Conservation (phyloP, 768 basidiomycete species). For the Podaxis sp. region DNA sequence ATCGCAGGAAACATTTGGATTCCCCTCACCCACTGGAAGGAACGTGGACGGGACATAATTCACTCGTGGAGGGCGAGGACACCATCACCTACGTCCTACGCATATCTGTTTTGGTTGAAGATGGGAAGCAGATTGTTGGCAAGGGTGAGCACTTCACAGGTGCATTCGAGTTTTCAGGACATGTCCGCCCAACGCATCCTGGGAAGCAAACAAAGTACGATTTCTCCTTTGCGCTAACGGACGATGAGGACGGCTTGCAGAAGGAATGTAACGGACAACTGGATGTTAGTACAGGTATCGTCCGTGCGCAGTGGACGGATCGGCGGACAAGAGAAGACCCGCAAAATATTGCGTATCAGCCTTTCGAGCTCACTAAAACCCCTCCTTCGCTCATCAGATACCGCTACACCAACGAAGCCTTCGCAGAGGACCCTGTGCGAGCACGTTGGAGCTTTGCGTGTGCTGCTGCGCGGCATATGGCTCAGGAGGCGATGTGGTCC, state of each 20-base stretch:
- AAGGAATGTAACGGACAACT: slow-evolving; percentile 25
- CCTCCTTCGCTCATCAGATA: slow-evolving; percentile 29
- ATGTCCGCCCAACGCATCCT: slow-evolving; percentile 8
- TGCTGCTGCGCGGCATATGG: slow-evolving; percentile 26
- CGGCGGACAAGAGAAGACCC: slow-evolving; percentile 22
- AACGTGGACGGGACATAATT: slow-evolving; percentile 31
- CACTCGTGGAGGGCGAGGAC: slow-evolving; percentile 24
- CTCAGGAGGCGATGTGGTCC: slow-evolving; percentile 30
- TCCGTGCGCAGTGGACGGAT: slow-evolving; percentile 23
- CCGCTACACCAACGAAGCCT: slow-evolving; percentile 24
- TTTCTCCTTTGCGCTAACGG: slow-evolving; percentile 25
- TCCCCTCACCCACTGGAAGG: slow-evolving; percentile 26
- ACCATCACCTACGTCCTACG: slow-evolving; percentile 27
- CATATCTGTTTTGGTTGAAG: slow-evolving; percentile 25
- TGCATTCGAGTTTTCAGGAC: slow-evolving; percentile 29
- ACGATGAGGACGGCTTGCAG: slow-evolving; percentile 27
- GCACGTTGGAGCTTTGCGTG: slow-evolving; percentile 33
- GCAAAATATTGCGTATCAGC: slow-evolving; percentile 20
- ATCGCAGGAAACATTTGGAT: slow-evolving; percentile 11
- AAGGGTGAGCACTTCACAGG: slow-evolving; percentile 33
- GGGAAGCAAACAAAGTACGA: slow-evolving; percentile 18
- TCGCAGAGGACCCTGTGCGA: slow-evolving; percentile 26
- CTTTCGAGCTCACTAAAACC: slow-evolving; percentile 24
- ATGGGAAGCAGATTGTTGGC: slow-evolving; percentile 24
- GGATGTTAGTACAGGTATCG: slow-evolving; percentile 17